Base-by-base conservation (phyloP, 2,329 filamentous ascomycete species). In the Phialemonium atrogriseum region DNA sequence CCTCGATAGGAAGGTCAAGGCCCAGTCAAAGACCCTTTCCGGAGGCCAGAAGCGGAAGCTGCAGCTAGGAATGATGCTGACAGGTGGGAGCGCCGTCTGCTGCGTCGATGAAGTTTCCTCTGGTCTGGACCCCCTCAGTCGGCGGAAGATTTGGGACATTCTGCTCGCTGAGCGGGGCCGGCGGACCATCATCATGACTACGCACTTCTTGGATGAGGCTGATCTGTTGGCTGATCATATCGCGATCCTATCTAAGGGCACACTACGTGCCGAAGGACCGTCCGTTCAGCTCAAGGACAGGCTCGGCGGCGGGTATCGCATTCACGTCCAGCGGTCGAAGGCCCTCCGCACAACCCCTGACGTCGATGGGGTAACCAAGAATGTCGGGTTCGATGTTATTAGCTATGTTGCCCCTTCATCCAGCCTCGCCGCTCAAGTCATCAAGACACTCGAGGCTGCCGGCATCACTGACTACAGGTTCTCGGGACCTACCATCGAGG, bases 121-220 rank as follows among this genome's bases (percentile, higher is more conserved):
- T 37, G 89, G 88, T 10, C 68, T 95, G 13, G 88, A 95, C 50
- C 87, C 89, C 0, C 62, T 95, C 1, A 88, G 83, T 13, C 70
- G 89, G 33, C 67, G 87, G 17, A 94, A 94, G 59, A 84, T 95
- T 15, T 95, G 88, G 88, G 86, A 94, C 44, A 95, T 95, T 37
- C 64, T 95, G 14, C 65, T 94, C 10, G 82, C 82, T 2, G 87
- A 94, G 55, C 76, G 88, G 35, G 87, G 86, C 13, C 69, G 69
- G 37, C 68, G 88, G 24, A 94, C 88, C 0, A 83, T 94, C 45
- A 74, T 95, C 24, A 57, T 95, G 35, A 95, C 88, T 0, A 95
- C 88, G 0, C 89, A 95, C 54, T 95, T 94, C 54, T 67, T 95
- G 7, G 89, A 95, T 48, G 89, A 95, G 56, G 89, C 88, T 1